Base-by-base conservation (phyloP, 73 alveolate species). In the Paramecium tetraurelia region DNA sequence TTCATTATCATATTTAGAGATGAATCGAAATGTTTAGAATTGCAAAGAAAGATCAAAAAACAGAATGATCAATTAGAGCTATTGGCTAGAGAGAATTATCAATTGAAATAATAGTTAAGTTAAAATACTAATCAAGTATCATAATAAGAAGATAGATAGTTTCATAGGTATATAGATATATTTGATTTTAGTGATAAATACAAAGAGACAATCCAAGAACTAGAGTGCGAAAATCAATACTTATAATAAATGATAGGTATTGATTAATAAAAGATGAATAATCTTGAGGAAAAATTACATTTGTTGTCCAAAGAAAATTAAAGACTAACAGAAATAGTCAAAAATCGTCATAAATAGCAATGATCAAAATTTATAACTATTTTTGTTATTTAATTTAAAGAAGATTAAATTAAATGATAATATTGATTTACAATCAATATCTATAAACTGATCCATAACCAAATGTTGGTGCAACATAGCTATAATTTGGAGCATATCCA, bases 321-420 rank as follows among this genome's bases (percentile, higher is more conserved):
- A 38, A 72, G 86, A 72, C 46, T 72, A 18, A 72, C 86, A 14
- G 86, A 72, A 72, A 72, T 72, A 72, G 86, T 72, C 14, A 72
- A 72, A 18, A 72, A 72, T 40, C 57, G 86, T 21, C 86, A 72
- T 72, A 72, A 72, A 18, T 72, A 72, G 35, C 40, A 43, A 72
- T 68, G 40, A 68, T 68, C 22, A 53, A 18, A 53, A 18, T 63
- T 63, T 33, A 27, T 27, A 31, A n/a, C 29, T 63, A n/a, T 63
- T 63, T 63, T 27, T 63, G 41, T 63, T 63, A 33, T 31, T 31
- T 63, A 63, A 33, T 63, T 63, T 10, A 63, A 63, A 33, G 43
- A 27, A 63, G 84, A 63, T 63, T 63, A 31, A 53, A 53, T 33
- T 59, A 10, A 63, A 63, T 63, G 84, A 27, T 63, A 12, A 63